phyloP scores from a whole-genome alignment of 495 filamentous ascomycete species.

The Penicillium taxi region DNA sequence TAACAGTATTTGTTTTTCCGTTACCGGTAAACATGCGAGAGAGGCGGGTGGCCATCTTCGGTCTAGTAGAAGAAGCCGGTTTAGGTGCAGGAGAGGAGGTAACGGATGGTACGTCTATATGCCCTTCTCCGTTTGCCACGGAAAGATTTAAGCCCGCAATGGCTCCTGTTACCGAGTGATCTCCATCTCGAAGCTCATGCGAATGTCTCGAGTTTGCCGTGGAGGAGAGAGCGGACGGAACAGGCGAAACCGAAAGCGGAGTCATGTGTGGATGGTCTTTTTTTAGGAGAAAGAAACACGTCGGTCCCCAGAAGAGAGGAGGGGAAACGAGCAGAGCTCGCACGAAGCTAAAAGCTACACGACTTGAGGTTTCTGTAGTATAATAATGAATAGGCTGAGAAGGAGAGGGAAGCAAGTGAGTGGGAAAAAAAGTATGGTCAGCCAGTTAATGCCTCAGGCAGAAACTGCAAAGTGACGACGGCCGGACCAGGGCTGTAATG shows the following conservation, averaged over 20 bases:
- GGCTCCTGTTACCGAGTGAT: constrained; percentile 39
- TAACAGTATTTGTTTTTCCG: constrained; percentile 21
- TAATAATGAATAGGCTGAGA: background rate
- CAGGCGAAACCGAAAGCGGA: constrained; percentile 38
- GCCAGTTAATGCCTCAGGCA: constrained; percentile 31
- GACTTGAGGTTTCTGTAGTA: constrained; percentile 3
- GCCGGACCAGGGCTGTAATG: constrained; percentile 14
- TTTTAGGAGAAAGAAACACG: constrained; percentile 4
- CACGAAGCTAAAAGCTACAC: constrained; percentile 13
- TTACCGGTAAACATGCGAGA: constrained; percentile 53
- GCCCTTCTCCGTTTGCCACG: constrained; percentile 29
- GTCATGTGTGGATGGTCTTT: constrained; percentile 38
- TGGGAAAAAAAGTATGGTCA: constrained; percentile 21
- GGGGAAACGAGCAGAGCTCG: constrained; percentile 18
- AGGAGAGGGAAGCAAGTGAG: constrained; percentile 8
- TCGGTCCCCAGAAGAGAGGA: constrained; percentile 10
- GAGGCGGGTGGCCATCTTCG: constrained; percentile 50
- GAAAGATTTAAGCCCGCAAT: constrained; percentile 42
- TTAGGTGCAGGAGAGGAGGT: constrained; percentile 31
- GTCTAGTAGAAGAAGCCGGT: constrained; percentile 37
- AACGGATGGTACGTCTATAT: constrained; percentile 15
- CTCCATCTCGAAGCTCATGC: constrained; percentile 35
- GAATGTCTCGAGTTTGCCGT: constrained; percentile 36
- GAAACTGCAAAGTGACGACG: constrained; percentile 26
- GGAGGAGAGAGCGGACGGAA: constrained; percentile 40